Evolutionary conservation across 306 rosid species (phyloP), one percentile per base, ranked within the genome.

Genomic region (Canavalia ensiformis): DNA sequence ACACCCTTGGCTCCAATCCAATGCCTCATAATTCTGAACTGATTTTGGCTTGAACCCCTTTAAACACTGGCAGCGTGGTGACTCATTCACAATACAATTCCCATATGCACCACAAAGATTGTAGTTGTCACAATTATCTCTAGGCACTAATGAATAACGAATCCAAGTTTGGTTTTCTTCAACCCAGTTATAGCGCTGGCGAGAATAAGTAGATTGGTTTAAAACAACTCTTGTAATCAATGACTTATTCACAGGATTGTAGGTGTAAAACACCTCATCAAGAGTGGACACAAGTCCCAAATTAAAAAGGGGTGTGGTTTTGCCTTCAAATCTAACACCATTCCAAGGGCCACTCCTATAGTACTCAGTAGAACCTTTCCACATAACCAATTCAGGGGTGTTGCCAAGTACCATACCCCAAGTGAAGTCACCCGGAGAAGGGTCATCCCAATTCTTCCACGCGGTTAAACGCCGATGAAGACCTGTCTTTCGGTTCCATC

Each of bases 381-480:
- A 68, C 68, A 82, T 82, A 4, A 73, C 62, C 13, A 11, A 1
- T 25, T 82, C 76, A 18, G 86, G 72, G 28, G 49, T 12, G 62
- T 18, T 66, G 8, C 18, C 30, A 35, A 59, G 75, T 2, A 13
- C 60, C 6, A 86, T 1, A 31, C 44, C 79, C 57, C 66, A 82
- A 30, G 57, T 72, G 4, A 86, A 82, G 45, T 82, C 81, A n/a
- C 81, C 90, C 2, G 81, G 86, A 68, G 89, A 86, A 28, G 89
- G 89, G 1, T 91, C 95, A 0, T 83, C 75, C 55, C 84, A n/a
- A 12, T 49, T 83, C 79, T 71, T 88, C 91, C 93, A 86, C 0
- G 91, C 81, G 0, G 86, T 69, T 46, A 91, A 41, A 5, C 35
- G 8, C 3, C 85, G 57, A 6, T 88, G 72, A 2, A 83, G 80